Evolutionary conservation across 2,329 filamentous ascomycete genomes (phyloP).

Genomic region (Aaosphaeria arxii): DNA sequence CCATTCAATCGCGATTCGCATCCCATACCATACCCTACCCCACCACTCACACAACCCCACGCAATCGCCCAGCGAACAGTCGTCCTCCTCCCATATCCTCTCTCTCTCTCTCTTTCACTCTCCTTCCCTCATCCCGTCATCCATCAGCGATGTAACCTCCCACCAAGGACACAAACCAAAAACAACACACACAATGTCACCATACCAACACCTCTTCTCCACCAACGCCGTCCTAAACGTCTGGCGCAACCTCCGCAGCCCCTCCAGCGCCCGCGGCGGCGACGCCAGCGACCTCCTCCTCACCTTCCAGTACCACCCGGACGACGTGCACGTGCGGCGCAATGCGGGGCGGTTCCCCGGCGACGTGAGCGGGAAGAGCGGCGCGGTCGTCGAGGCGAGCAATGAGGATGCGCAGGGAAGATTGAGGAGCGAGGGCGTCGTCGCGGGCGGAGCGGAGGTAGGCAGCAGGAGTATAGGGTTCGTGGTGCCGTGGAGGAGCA

Average conservation of each 20-base stretch:
- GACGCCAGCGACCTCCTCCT: constrained; percentile 31
- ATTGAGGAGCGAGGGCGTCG: constrained; percentile 3
- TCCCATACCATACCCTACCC: background rate
- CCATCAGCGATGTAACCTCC: too few species aligned
- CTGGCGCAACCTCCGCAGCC: constrained; percentile 30
- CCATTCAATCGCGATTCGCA: background rate
- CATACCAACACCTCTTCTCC: constrained; percentile 33
- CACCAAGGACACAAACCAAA: too few species aligned
- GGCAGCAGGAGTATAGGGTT: constrained; percentile 29
- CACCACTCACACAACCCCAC: background rate
- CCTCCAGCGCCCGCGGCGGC: constrained; percentile 24
- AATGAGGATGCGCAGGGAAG: constrained; percentile 1
- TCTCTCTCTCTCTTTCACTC: background rate
- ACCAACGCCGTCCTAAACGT: constrained; percentile 32
- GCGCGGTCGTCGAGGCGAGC: background rate
- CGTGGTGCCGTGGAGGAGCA: constrained; percentile 34
- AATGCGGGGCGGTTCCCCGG: constrained; percentile 7
- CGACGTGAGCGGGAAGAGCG: constrained; percentile 6
- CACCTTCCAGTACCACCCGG: constrained; percentile 32
- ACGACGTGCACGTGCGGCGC: constrained; percentile 11
- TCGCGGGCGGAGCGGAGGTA: background rate
- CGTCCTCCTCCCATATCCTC: background rate
- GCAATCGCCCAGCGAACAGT: background rate
- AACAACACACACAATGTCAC: constrained; percentile 16
- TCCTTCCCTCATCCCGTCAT: background rate